Conservation (phyloP, 306 rosid genomes). For the Astragalus membranaceus region DNA sequence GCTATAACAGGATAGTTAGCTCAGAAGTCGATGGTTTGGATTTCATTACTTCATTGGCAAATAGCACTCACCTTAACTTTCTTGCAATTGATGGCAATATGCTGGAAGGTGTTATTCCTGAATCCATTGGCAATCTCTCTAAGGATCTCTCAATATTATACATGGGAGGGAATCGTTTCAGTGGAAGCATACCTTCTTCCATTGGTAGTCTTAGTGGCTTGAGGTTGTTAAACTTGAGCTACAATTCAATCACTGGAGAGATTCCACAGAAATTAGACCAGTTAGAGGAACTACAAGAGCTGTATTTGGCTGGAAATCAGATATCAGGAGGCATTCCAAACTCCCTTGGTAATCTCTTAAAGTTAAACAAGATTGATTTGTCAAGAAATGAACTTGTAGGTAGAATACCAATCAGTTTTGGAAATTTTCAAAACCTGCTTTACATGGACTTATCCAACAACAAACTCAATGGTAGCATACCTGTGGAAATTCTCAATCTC, state of each 20-base stretch:
- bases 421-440: slow-evolving; percentile 37
- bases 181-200: slow-evolving; percentile 60
- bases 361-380: slow-evolving; percentile 47
- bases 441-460: slow-evolving; percentile 62
- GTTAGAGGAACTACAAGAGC: slow-evolving; percentile 38
- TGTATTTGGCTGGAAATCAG: slow-evolving; percentile 41
- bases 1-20: slow-evolving; percentile 47
- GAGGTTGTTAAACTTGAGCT: slow-evolving; percentile 48
- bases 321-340: slow-evolving; percentile 52
- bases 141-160: slow-evolving; percentile 34
- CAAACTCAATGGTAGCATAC: slow-evolving; percentile 55
- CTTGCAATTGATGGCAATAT: slow-evolving; percentile 51
- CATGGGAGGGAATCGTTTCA: slow-evolving; percentile 63
- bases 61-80: slow-evolving; percentile 46
- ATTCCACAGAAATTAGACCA: slow-evolving; percentile 56
- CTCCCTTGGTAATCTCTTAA: slow-evolving; percentile 48
- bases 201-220: slow-evolving; percentile 49
- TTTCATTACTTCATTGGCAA: slow-evolving; percentile 50
- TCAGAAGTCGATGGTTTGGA: slow-evolving; percentile 35
- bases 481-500: slow-evolving; percentile 42
- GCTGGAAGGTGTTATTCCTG: slow-evolving; percentile 62
- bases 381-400: slow-evolving; percentile 47
- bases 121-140: slow-evolving; percentile 63
- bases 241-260: slow-evolving; percentile 50
- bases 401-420: slow-evolving; percentile 41